Evolutionary conservation across 2,329 filamentous ascomycete genomes (phyloP).

Genomic region (Pseudocercospora musae): DNA sequence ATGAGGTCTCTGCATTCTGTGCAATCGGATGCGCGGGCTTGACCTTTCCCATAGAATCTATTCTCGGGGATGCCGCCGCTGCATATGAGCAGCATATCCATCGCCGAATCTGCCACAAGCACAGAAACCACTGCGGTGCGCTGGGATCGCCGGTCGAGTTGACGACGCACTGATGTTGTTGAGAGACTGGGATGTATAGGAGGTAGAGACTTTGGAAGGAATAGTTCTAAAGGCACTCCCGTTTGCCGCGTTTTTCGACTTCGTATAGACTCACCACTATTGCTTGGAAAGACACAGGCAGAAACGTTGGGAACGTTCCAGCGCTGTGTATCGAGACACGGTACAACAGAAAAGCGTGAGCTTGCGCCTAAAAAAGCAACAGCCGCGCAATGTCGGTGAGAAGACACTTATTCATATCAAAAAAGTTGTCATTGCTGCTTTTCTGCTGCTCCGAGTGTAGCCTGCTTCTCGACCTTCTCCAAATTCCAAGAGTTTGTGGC

Average conservation of each 20-base stretch:
- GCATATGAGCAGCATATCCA: neutral
- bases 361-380: neutral
- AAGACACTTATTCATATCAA: neutral
- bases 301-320: neutral
- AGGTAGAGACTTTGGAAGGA: neutral
- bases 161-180: neutral
- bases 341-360: neutral
- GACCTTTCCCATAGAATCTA: neutral
- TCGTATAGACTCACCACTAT: neutral
- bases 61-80: conserved; percentile 1
- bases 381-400: neutral
- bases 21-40: neutral
- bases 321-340: neutral
- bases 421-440: conserved; percentile 2
- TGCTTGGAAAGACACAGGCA: neutral
- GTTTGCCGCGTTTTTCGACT: neutral
- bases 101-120: neutral
- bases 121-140: neutral
- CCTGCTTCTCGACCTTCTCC: conserved; percentile 21
- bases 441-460: conserved; percentile 12
- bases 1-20: neutral
- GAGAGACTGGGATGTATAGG: conserved; percentile 1
- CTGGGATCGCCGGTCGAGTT: neutral
- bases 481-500: conserved; percentile 24
- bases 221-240: neutral